Evolutionary conservation across 1,139 yeast species (phyloP), one percentile per base, ranked within the genome.

Genomic region (Yamadazyma triangularis): DNA sequence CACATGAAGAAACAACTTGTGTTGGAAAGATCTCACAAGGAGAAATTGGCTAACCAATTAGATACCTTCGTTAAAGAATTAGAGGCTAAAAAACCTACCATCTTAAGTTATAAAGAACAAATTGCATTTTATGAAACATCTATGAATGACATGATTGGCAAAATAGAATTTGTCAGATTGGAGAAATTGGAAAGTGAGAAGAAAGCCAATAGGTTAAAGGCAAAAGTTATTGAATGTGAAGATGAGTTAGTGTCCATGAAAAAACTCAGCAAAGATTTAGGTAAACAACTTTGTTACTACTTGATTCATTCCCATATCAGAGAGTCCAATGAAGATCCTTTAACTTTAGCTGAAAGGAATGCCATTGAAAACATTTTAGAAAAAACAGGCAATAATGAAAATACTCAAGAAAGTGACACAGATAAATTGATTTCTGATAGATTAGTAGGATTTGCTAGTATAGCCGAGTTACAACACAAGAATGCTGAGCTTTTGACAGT

Each of bases 61-160:
- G 81, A 82, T 43, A 63, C 71, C 0, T 80, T 89, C 45, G 75
- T 88, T 22, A 66, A 64, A 20, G 96, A 89, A 51, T 64, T 91
- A 42, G 95, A 88, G 50, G 70, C 76, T 15, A 81, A 84, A 45
- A 81, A 87, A 33, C 97, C 97, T 0, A 65, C 81, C 1, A 70
- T 89, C 30, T 73, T 83, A 4, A 58, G 82, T 77, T 40, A 85
- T 77, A 51, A 79, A 68, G 56, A 72, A 63, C 48, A 78, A 68
- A 45, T 60, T 62, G 46, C 70, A 70, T 45, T 68, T 60, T 39
- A 67, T 39, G 71, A 68, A 41, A 44, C 45, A 7, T 54, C 69
- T 1, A 48, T 65, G 37, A 59, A 62, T 34, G 72, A 66, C 10
- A 55, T 64, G 59, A 53, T 65, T 13, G 57, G 53, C 4, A 62